Evolutionary conservation across 805 yeast genomes (phyloP), one percentile per base, ranked within the genome.

Genomic region (Helenozyma rhizophorensis): DNA sequence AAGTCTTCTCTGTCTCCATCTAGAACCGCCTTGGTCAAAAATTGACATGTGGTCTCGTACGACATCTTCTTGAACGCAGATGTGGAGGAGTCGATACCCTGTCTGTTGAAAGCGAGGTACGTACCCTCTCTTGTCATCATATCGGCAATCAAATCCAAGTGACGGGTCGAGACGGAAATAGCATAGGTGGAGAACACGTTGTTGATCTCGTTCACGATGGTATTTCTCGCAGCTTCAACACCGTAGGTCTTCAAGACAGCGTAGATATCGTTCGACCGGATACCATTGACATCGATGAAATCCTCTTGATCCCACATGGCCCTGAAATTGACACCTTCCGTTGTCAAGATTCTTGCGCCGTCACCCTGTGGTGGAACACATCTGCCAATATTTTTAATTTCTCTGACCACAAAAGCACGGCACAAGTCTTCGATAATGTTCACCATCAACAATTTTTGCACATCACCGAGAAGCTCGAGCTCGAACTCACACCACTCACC

Each of bases 81-180:
- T 2, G 97, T 88, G 10, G 93, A 78, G 1, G 95, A 76, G 60
- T 93, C 97, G 58, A 94, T 89, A 62, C 99, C 99, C 67, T 87
- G 96, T 72, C 99, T 85, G 64, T 87, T 89, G 72, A 93, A 93
- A 16, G 99, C 96, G 56, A 90, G 67, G 57, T 89, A 93, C 2
- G 94, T 77, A 54, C 99, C 99, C 64, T 93, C 97, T 63, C 98
- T 80, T 4, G 99, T 93, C 99, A 93, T 93, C 87, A 86, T 85
- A 62, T 93, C 99, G 45, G 95, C 99, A 60, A 93, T 82, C 59
- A 93, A 77, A 57, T 93, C 98, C 65, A 93, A 78, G 68, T 93
- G 99, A 61, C 98, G 86, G 33, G 78, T 69, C 36, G 93, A 83
- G 39, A 93, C 98, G 39, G 88, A 68, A 56, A 93, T 93, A 52